phyloP scores from a whole-genome alignment of 192 early-diverging fungal genomes.

The Coemansia sp. region DNA sequence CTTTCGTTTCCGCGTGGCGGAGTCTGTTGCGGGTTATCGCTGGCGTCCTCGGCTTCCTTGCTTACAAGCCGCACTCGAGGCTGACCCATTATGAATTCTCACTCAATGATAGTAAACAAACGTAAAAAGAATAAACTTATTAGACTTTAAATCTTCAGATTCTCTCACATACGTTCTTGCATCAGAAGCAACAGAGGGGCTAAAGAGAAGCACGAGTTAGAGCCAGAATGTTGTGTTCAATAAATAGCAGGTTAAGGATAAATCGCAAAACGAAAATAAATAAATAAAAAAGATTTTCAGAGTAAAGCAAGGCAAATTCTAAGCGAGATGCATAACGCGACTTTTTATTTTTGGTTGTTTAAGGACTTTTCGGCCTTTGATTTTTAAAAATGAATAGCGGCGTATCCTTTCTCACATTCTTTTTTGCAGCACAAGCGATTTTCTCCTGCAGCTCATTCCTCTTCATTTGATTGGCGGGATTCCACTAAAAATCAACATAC shows the following conservation, averaged over 20 bases:
- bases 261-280: slow-evolving; percentile 1
- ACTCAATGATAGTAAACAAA: neutral
- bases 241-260: neutral
- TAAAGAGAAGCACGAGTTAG: neutral
- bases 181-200: neutral
- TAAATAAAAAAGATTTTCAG: neutral
- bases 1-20: slow-evolving; percentile 5
- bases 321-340: neutral
- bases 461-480: no score
- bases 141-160: neutral
- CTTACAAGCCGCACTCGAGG: slow-evolving; percentile 48
- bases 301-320: neutral
- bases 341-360: neutral
- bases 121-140: neutral
- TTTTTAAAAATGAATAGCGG: neutral
- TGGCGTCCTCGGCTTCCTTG: slow-evolving; percentile 22
- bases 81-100: slow-evolving; percentile 38
- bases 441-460: no score
- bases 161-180: neutral
- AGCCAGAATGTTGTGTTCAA: neutral
- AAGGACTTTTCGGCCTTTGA: neutral
- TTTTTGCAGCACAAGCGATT: neutral
- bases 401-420: neutral
- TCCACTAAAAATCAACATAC: no score
- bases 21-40: slow-evolving; percentile 21